Conservation (phyloP, 139 green algal species). For the Nannochloris sp. region DNA sequence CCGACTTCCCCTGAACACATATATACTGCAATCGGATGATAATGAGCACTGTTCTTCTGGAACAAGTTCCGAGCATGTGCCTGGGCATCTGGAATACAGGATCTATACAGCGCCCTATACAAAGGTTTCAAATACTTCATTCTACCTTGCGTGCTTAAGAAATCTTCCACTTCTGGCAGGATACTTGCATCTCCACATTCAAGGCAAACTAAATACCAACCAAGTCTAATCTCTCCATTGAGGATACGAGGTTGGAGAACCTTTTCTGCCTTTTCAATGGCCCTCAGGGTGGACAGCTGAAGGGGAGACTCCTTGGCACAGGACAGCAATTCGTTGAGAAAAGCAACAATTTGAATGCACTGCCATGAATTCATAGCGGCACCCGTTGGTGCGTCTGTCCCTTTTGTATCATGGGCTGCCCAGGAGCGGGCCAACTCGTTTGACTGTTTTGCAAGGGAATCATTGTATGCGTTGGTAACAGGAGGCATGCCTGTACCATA, state of each 20-base stretch:
- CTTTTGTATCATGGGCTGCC: slow-evolving; percentile 38
- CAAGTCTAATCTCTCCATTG: slow-evolving; percentile 64
- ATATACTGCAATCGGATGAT: slow-evolving; percentile 83
- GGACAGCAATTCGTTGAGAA: slow-evolving; percentile 61
- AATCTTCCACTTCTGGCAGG: slow-evolving; percentile 27
- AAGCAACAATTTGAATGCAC: slow-evolving; percentile 56
- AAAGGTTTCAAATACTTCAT: slow-evolving; percentile 74
- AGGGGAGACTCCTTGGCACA: slow-evolving; percentile 31
- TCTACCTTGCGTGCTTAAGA: slow-evolving; percentile 59
- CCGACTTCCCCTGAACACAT: slow-evolving; percentile 44
- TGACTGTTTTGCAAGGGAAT: slow-evolving; percentile 40
- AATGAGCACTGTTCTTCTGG: slow-evolving; percentile 20
- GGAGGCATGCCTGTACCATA: slow-evolving; percentile 67
- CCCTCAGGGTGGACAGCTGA: slow-evolving; percentile 38
- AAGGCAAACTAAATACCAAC: slow-evolving; percentile 56
- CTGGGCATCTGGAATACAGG: slow-evolving; percentile 14
- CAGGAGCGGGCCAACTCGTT: slow-evolving; percentile 57
- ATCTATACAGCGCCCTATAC: slow-evolving; percentile 52
- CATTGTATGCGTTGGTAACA: slow-evolving; percentile 61
- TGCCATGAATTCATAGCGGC: slow-evolving; percentile 39
- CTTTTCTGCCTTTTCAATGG: slow-evolving; percentile 30
- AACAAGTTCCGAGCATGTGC: slow-evolving; percentile 60
- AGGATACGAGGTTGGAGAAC: slow-evolving; percentile 11
- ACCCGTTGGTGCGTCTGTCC: background rate
- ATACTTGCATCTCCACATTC: slow-evolving; percentile 42